These are phyloP conservation scores for Chaetomiaceae sp. DNA, from an alignment of 2,329 filamentous ascomycete species.

Conservation along the genomic window DNA sequence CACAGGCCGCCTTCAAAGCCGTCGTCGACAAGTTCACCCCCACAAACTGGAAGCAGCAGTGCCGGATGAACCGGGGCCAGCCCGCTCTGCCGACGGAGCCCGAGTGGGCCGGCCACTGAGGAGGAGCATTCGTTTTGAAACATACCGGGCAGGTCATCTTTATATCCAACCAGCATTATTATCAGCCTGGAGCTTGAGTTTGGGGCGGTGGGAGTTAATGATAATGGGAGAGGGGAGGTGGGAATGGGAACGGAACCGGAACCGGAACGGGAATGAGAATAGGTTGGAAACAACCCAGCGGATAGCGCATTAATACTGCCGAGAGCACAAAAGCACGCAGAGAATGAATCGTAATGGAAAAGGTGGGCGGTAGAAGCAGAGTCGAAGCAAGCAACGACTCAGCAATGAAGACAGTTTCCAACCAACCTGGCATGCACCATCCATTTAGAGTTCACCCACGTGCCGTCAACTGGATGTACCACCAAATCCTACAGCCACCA, in stretches of 20 bases:
- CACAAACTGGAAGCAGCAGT: slow-evolving; percentile 62
- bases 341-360: too few species aligned
- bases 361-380: too few species aligned
- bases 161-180: slow-evolving; percentile 3
- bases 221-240: too few species aligned
- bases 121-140: background rate
- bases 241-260: too few species aligned
- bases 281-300: slow-evolving; percentile 6
- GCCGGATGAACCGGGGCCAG: slow-evolving; percentile 40
- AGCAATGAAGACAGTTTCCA: too few species aligned
- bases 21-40: slow-evolving; percentile 91
- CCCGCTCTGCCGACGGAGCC: slow-evolving; percentile 43
- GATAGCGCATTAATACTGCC: background rate
- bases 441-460: too few species aligned
- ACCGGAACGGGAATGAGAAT: too few species aligned
- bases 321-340: background rate
- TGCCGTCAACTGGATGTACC: too few species aligned
- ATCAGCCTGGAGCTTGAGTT: slow-evolving; percentile 4
- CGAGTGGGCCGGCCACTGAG: slow-evolving; percentile 44
- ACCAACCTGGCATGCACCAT: too few species aligned
- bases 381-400: too few species aligned
- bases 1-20: slow-evolving; percentile 80
- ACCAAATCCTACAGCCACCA: too few species aligned
- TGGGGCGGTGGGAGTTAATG: too few species aligned
- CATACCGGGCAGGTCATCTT: background rate